Evolutionary conservation across 2,329 filamentous ascomycete species (phyloP).

Genomic region (Cytospora schulzeri): DNA sequence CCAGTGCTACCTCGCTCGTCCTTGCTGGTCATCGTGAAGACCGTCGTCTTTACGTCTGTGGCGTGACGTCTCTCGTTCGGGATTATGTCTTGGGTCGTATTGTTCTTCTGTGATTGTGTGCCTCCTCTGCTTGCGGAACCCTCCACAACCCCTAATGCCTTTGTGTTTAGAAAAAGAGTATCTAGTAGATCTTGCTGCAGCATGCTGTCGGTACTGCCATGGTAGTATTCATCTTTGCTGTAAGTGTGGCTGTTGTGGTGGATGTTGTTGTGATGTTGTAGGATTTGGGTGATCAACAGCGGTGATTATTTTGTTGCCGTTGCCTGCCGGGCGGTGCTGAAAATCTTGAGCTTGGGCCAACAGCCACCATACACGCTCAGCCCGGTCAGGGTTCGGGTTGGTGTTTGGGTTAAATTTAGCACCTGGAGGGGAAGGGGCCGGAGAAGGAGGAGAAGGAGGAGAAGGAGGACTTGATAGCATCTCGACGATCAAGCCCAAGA

Average conservation of each 20-base stretch:
- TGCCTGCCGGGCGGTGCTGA: constrained; percentile 8
- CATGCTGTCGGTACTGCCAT: constrained; percentile 22
- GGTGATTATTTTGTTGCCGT: constrained; percentile 12
- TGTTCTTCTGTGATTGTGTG: neutral
- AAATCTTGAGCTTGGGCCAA: constrained; percentile 23
- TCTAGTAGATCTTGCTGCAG: constrained; percentile 27
- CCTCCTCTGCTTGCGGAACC: neutral
- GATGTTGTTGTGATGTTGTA: neutral
- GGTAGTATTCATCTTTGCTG: neutral
- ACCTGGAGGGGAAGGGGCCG: neutral
- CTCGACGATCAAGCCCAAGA: neutral
- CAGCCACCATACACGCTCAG: constrained; percentile 22
- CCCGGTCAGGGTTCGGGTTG: constrained; percentile 1
- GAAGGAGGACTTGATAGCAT: neutral
- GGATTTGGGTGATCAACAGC: neutral
- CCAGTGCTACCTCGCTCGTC: neutral
- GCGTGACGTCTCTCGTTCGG: neutral
- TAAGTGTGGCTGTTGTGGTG: neutral
- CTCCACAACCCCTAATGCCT: constrained; percentile 24
- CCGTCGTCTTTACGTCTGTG: neutral
- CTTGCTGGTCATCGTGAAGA: constrained; percentile 9
- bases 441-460: too few relatives aligned
- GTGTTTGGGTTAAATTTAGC: neutral
- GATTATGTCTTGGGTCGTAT: neutral
- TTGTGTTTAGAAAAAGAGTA: constrained; percentile 24